Evolutionary conservation across 2,329 filamentous ascomycete genomes (phyloP), one percentile per base, ranked within the genome.

Genomic region (Chalaropsis ovoidea): DNA sequence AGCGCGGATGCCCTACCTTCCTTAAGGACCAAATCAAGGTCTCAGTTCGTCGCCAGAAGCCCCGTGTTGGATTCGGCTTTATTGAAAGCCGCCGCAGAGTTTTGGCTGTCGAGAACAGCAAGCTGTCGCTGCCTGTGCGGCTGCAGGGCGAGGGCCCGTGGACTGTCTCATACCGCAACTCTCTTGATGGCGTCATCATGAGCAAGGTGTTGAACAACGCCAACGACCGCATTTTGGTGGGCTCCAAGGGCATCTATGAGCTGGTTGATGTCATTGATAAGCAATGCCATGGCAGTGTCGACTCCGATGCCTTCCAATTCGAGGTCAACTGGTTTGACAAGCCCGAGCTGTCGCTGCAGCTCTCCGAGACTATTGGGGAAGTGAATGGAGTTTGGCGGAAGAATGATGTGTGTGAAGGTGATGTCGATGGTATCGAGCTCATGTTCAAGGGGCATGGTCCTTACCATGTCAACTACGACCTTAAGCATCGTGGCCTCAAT

Each of bases 371-470:
- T 60, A 80, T 89, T 60, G 67, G 70, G 11, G 75, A 80, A 43
- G 77, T 79, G 17, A 78, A 77, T 8, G 78, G 79, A 35, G 79
- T 80, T 42, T 88, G 86, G 72, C 73, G 86, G 70, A 95, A 95
- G 75, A 82, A 86, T 52, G 86, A 92, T 68, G 87, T 99, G 39
- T 99, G 94, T 72, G 92, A 99, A 77, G 93, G 93, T 39, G 93
- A 97, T 68, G 88, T 96, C 71, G 93, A 96, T 74, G 85, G 86
- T 2, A 86, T 96, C 65, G 91, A 96, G 71, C 78, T 99, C 64
- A 81, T 82, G 54, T 81, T 99, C 68, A 83, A 83, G 73, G 93
- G 89, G 65, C 82, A 86, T 62, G 83, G 92, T 43, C 94, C 94
- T 0, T 97, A 88, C 74, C 85, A 87, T 70, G 81, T 95, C 61